Evolutionary conservation across 257 asterid species (phyloP).

Genomic region (Dorcoceras hygrometricum): DNA sequence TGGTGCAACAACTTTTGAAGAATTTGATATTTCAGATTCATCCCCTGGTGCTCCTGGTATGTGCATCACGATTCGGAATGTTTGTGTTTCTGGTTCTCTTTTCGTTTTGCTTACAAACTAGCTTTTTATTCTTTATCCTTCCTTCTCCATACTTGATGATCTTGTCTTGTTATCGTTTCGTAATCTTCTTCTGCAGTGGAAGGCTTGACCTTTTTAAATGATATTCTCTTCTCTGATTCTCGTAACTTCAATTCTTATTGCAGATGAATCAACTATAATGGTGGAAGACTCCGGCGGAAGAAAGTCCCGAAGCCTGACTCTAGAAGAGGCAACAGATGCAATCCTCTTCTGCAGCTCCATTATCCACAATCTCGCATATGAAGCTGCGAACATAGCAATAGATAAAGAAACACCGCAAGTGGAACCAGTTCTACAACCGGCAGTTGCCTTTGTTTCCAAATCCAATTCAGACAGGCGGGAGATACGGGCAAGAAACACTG

Average conservation of each 20-base stretch:
- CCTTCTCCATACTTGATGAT: not conserved
- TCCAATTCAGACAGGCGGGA: slow-evolving; percentile 54
- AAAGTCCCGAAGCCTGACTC: slow-evolving; percentile 61
- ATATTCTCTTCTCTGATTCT: slow-evolving; percentile 10
- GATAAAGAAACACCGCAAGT: slow-evolving; percentile 49
- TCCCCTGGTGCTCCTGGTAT: slow-evolving; percentile 45
- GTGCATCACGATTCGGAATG: slow-evolving; percentile 30
- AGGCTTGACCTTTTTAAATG: not conserved
- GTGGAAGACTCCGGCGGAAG: slow-evolving; percentile 44
- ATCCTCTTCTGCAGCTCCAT: slow-evolving; percentile 96
- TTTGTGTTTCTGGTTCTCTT: slow-evolving; percentile 11
- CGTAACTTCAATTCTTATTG: slow-evolving; percentile 18
- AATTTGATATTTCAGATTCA: slow-evolving; percentile 37
- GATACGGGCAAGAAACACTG: slow-evolving; percentile 39
- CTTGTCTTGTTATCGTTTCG: not conserved
- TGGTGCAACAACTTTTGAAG: slow-evolving; percentile 37
- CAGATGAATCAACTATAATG: slow-evolving; percentile 68
- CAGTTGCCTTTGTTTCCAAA: slow-evolving; percentile 42
- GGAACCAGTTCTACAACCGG: slow-evolving; percentile 45
- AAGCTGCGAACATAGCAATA: slow-evolving; percentile 78
- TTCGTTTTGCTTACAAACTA: slow-evolving; percentile 9
- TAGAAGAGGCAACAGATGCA: slow-evolving; percentile 94
- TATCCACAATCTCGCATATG: slow-evolving; percentile 75
- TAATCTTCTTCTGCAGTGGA: slow-evolving; percentile 1
- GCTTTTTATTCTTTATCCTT: slow-evolving; percentile 13